These are phyloP conservation scores for Tetrapisispora iriomotensis DNA, from an alignment of 805 yeast species.

Conservation along the genomic window DNA sequence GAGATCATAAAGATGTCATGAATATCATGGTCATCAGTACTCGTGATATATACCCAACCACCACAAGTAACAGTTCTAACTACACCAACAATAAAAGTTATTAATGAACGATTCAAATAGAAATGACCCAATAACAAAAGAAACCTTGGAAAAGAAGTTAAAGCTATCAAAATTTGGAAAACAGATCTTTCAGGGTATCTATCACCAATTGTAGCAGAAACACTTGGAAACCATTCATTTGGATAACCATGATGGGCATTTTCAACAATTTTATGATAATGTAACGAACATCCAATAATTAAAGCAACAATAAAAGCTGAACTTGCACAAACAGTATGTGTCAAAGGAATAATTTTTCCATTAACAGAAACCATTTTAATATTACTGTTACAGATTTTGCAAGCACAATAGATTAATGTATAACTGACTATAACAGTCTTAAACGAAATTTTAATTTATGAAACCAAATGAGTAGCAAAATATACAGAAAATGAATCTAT, in stretches of 20 bases:
- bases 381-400: too few relatives aligned
- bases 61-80: constrained; percentile 93
- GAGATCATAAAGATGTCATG: constrained; percentile 94
- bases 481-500: too few relatives aligned
- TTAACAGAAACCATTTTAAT: constrained; percentile 38
- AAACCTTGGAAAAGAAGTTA: constrained; percentile 90
- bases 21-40: constrained; percentile 93
- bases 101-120: constrained; percentile 29
- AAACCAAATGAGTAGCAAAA: too few relatives aligned
- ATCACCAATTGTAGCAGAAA: constrained; percentile 94
- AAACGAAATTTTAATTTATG: too few relatives aligned
- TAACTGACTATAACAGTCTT: too few relatives aligned
- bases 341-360: constrained; percentile 57
- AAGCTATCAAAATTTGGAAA: constrained; percentile 83
- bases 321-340: constrained; percentile 64
- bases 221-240: constrained; percentile 98
- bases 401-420: too few relatives aligned
- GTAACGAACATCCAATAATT: constrained; percentile 62
- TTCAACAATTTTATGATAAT: constrained; percentile 78
- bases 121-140: constrained; percentile 40
- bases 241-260: constrained; percentile 88
- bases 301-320: constrained; percentile 72
- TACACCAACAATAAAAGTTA: constrained; percentile 44
- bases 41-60: constrained; percentile 96
- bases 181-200: constrained; percentile 91